Evolutionary conservation across 352 stramenopile genomes (phyloP).

Genomic region (Globisporangium cystogenes): DNA sequence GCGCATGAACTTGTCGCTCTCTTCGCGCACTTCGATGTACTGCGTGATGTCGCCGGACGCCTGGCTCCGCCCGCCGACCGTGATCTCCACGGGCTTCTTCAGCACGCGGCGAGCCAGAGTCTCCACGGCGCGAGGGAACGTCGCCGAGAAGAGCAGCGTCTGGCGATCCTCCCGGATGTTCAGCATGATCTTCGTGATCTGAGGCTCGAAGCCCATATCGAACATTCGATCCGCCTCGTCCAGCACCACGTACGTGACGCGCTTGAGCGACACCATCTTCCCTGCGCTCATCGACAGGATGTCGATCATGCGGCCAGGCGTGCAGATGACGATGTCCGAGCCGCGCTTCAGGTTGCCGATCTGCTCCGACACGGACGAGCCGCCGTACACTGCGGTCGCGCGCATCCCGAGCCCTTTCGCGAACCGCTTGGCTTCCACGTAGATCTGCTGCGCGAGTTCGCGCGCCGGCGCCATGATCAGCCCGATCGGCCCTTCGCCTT

Average conservation of each 20-base stretch:
- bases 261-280: constrained; percentile 93
- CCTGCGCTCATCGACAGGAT: constrained; percentile 98
- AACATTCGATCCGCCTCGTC: constrained; percentile 99
- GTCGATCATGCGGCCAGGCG: constrained; percentile 98
- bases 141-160: constrained; percentile 97
- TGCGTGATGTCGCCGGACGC: constrained; percentile 97
- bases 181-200: constrained; percentile 96
- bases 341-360: constrained; percentile 99
- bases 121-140: constrained; percentile 94
- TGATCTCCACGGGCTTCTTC: constrained; percentile 96
- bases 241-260: constrained; percentile 98
- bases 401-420: constrained; percentile 89
- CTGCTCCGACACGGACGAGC: constrained; percentile 94
- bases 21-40: constrained; percentile 98
- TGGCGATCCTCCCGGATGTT: constrained; percentile 91
- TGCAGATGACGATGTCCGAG: constrained; percentile 97
- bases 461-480: constrained; percentile 97
- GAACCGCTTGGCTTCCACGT: constrained; percentile 94
- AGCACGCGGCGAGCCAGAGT: constrained; percentile 87
- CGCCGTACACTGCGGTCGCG: constrained; percentile 95
- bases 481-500: constrained; percentile 97
- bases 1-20: constrained; percentile 98
- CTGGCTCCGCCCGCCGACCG: constrained; percentile 93
- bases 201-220: constrained; percentile 99
- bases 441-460: constrained; percentile 98